Base-by-base conservation (phyloP, 768 basidiomycete genomes). In the Kwoniella pini region DNA sequence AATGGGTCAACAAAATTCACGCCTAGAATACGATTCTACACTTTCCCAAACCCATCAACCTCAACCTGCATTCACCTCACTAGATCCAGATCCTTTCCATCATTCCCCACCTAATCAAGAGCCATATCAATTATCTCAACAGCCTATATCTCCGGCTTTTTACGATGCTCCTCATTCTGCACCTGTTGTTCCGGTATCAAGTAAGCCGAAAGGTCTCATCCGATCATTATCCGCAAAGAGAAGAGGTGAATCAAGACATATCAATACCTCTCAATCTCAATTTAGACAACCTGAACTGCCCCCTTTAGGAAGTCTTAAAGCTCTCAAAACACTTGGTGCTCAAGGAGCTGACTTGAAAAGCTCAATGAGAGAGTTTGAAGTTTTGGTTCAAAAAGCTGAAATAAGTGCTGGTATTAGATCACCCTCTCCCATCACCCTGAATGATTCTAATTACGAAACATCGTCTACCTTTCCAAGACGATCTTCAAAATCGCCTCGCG, bases 111-210 rank as follows among this genome's bases (percentile, higher is more conserved):
- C 38, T 17, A 7, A 21, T 24, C 52, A 54, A n/a, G 19, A 24
- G 7, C 13, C 24, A 1, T 19, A 26, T 17, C 24, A 33, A n/a
- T 39, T 39, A 4, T 13, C 38, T 11, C 43, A 27, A 2, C 54
- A 22, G 2, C 22, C 19, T 1, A n/a, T n/a, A 4, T 24, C 46
- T 12, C 48, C 48, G 10, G 39, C 48, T 13, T 31, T 49, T 36
- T 58, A 58, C 27, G 46, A 49, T 40, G 46, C 57, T 0, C 57
- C 57, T 1, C 57, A 58, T 19, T 58, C 57, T 1, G 57, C 57
- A 40, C 57, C 57, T 50, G 48, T 50, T 28, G n/a, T 58, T 19
- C 46, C 57, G 17, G 39, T 39, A 11, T 49, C 33, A 2, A 40
- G 22, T 5, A 46, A 19, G 12, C 55, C 55, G 7, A 48, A 46